Percentiles rank a stretch among this genome's conserved stretches.
These are phyloP conservation scores for Phytophthora idaei DNA, from an alignment of 352 stramenopile species.

Conservation along the genomic window DNA sequence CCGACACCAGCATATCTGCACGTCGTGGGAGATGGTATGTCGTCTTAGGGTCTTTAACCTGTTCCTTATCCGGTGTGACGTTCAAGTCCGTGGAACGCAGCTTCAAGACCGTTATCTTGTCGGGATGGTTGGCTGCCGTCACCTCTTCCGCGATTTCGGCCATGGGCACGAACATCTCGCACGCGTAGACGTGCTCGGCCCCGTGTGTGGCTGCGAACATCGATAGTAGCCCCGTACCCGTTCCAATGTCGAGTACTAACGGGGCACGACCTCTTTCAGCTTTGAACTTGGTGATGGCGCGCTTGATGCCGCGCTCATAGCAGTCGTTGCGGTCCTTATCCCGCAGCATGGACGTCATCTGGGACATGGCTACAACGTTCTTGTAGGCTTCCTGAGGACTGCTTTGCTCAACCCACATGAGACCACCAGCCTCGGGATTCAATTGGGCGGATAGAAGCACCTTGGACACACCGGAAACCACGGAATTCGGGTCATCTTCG, in stretches of 20 bases:
- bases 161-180: conserved; percentile 91
- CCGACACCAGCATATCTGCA: conserved; percentile 92
- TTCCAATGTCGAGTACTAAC: conserved; percentile 84
- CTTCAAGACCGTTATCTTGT: conserved; percentile 81
- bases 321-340: conserved; percentile 78
- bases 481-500: conserved; percentile 56
- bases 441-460: conserved; percentile 76
- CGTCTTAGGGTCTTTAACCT: conserved; percentile 9
- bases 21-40: conserved; percentile 60
- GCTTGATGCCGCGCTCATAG: conserved; percentile 77
- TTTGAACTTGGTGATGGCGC: conserved; percentile 63
- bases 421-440: conserved; percentile 68
- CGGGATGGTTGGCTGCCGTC: conserved; percentile 65
- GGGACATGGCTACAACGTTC: conserved; percentile 85
- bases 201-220: conserved; percentile 89
- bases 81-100: conserved; percentile 77
- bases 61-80: conserved; percentile 29
- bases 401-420: conserved; percentile 85
- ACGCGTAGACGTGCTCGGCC: conserved; percentile 91
- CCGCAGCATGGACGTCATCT: conserved; percentile 90
- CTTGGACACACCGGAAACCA: conserved; percentile 66
- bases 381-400: conserved; percentile 69
- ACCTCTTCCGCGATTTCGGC: conserved; percentile 79
- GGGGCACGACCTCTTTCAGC: conserved; percentile 46
- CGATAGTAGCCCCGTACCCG: conserved; percentile 81